Evolutionary conservation across 2,329 filamentous ascomycete genomes (phyloP), one percentile per base, ranked within the genome.

Genomic region (Cladosporium sp.): DNA sequence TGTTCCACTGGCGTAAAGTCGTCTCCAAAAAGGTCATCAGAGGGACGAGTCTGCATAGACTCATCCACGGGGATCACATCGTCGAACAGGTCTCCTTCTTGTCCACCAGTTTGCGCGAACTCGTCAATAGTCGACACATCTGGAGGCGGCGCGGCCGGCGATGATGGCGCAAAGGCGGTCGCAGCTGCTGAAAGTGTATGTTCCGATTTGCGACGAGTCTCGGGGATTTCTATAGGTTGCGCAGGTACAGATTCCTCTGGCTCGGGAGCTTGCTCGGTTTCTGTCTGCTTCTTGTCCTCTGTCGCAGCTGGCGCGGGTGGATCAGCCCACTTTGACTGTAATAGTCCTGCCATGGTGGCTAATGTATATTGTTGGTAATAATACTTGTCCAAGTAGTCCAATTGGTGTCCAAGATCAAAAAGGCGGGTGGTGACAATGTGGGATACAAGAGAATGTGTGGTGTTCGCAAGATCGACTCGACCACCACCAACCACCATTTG

Each of bases 1-100:
- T 82, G 76, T 39, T 79, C 72, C 8, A 81, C 76, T 13, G 81
- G 81, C 8, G 77, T 82, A 67, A 83, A 82, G 70, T 83, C 82
- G 64, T 84, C 81, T 70, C 81, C 81, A 73, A 83, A 83, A 5
- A 83, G 75, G 67, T 84, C 81, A 66, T 84, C 82, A 49, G 80
- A 79, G 46, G 79, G 77, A n/a, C 81, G 80, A 0, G 82, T 81
- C 65, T 83, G 81, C 70, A 82, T 81, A 57, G 82, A 81, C 28
- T 82, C 78, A 63, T 82, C 81, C 8, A 68, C 60, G 16, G 74
- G 70, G n/a, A 72, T 67, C 21, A 75, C 69, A 67, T 77, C 75
- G 66, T 74, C 71, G 67, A 76, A 76, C 5, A 77, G 67, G 30
- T 76, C 73, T 48, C 75, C 71, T 49, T 76, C 69, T 26, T 71